Base-by-base conservation (phyloP, 805 yeast species). In the Ogataea parapolymorpha region DNA sequence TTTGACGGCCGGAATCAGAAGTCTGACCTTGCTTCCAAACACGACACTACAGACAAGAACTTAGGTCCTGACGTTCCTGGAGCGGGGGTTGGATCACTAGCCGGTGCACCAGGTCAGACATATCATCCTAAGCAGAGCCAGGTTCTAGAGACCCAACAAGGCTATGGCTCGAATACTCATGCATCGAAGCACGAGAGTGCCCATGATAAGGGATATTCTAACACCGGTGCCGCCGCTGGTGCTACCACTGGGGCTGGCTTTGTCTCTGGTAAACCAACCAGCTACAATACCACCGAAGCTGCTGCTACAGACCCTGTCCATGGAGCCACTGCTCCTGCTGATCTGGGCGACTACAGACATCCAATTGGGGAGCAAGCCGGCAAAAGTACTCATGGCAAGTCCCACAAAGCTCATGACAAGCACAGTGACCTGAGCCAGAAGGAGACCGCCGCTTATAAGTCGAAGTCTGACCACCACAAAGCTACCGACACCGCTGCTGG, bases 291-390 rank as follows among this genome's bases (percentile, higher is more conserved):
- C 16, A 38, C 42, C n/a, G 30, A 10, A 6, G 26, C 39, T 5
- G 4, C 26, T 3, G 22, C 14, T 16, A 11, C 34, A 3, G 38
- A 34, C 11, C 22, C 35, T 23, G 39, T 18, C 15, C 23, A 30
- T 14, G 47, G 44, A 14, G 39, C 44, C 12, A 39, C 47, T 25
- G 41, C 47, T n/a, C 47, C 44, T 15, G 41, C 36, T n/a, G 47
- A 44, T 11, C 12, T 39, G 32, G 35, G 35, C 31, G 30, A 15
- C 36, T 34, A 20, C 22, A 20, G 22, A 20, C 22, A 20, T 9
- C 22, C 22, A 20, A 20, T 20, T 7, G 22, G 22, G 7, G 22
- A 20, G 22, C 22, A 20, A 6, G 9, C 3, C 9, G 9, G 22
- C 9, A 20, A 7, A 8, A 20, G 7, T 7, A 7, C 22, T 20